Conservation (phyloP, 192 early-diverging fungal genomes). For the Bifiguratus adelaidae region DNA sequence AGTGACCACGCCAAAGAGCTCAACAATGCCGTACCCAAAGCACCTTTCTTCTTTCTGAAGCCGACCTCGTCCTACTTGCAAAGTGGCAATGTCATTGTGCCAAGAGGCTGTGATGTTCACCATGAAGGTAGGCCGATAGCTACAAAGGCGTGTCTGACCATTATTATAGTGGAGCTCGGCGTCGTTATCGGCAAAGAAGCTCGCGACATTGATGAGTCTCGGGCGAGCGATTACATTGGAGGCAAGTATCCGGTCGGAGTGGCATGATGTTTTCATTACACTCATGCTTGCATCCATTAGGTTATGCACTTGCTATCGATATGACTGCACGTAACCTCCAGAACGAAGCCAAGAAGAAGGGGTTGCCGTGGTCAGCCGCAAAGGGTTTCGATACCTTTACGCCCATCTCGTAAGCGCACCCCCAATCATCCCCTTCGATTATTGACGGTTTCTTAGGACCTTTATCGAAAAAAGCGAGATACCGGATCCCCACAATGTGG, state of each 20-base stretch:
- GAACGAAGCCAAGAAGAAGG: conserved; percentile 63
- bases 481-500: conserved; percentile 60
- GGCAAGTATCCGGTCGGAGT: conserved; percentile 20
- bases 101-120: conserved; percentile 66
- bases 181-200: conserved; percentile 80
- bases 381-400: conserved; percentile 97
- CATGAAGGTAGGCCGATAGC: conserved; percentile 50
- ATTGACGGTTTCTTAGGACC: conserved; percentile 44
- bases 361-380: conserved; percentile 82
- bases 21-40: conserved; percentile 78
- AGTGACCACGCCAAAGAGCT: conserved; percentile 93
- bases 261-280: not conserved
- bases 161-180: conserved; percentile 69
- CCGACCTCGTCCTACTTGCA: conserved; percentile 75
- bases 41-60: conserved; percentile 92
- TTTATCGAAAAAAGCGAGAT: conserved; percentile 67
- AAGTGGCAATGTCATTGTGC: conserved; percentile 70
- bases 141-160: not conserved
- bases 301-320: conserved; percentile 85
- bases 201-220: conserved; percentile 51
- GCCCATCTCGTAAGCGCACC: conserved; percentile 52
- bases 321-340: conserved; percentile 87
- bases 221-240: conserved; percentile 55
- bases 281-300: too few species aligned
- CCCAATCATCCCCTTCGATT: not conserved